Conservation (phyloP, 495 filamentous ascomycete species). For the Bombardia bombarda region DNA sequence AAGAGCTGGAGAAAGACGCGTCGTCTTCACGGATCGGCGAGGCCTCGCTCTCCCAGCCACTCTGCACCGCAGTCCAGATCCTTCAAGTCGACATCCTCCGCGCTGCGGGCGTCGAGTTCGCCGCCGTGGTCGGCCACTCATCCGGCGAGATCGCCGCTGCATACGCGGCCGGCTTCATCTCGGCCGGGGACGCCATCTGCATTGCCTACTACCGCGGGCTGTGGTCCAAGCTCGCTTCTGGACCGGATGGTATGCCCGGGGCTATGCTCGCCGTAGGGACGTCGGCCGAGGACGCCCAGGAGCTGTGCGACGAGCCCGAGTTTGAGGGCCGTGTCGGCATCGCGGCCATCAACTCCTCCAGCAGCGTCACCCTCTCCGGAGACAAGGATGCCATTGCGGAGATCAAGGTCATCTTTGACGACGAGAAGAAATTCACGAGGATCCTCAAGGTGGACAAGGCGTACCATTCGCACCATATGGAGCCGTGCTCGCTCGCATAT, state of each 20-base stretch:
- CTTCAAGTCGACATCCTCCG: conserved; percentile 36
- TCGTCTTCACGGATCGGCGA: conserved; percentile 19
- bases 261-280: conserved; percentile 47
- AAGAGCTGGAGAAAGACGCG: conserved; percentile 1
- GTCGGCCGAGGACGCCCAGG: conserved; percentile 30
- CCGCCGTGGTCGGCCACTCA: conserved; percentile 48
- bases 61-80: conserved; percentile 40
- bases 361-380: conserved; percentile 41
- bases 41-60: conserved; percentile 34
- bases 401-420: conserved; percentile 32
- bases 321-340: conserved; percentile 27
- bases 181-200: conserved; percentile 14
- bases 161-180: conserved; percentile 25
- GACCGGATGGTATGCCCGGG: conserved; percentile 16
- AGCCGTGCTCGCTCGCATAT: conserved; percentile 21
- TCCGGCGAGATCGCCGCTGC: conserved; percentile 51
- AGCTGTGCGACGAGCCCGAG: conserved; percentile 21
- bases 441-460: conserved; percentile 29
- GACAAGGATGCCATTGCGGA: conserved; percentile 28
- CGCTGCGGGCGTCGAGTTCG: conserved; percentile 28
- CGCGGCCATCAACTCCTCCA: conserved; percentile 39
- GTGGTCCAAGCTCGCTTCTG: conserved; percentile 15
- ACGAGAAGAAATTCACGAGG: conserved; percentile 31
- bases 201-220: conserved; percentile 16
- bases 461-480: conserved; percentile 33